phyloP scores from a whole-genome alignment of 768 basidiomycete genomes.

The Boletellus ananas region DNA sequence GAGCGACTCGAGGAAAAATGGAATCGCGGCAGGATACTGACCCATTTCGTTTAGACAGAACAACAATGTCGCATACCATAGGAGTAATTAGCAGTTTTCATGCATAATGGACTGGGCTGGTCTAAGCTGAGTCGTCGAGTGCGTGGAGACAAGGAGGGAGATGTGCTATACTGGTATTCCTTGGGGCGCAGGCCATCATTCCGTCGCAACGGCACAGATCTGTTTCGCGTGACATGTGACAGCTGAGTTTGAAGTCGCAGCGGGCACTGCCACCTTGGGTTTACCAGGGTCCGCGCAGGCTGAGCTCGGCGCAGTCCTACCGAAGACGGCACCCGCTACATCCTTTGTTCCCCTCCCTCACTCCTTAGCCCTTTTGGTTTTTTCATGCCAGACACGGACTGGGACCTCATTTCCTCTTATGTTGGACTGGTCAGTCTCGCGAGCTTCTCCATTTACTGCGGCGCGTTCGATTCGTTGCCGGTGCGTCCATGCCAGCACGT shows the following conservation, averaged over 20 bases:
- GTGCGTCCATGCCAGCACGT: slow-evolving; percentile 37
- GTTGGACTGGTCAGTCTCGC: slow-evolving; percentile 66
- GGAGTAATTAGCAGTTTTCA: too few species aligned
- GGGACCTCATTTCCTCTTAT: slow-evolving; percentile 64
- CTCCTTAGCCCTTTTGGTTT: background rate
- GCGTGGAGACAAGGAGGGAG: too few species aligned
- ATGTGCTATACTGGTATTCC: too few species aligned
- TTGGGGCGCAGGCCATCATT: too few species aligned
- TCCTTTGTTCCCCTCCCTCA: background rate
- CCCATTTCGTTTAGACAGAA: background rate
- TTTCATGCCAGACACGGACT: slow-evolving; percentile 36
- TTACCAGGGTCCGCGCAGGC: too few species aligned
- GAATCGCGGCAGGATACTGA: slow-evolving; percentile 85
- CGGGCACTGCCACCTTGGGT: background rate
- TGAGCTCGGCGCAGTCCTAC: too few species aligned
- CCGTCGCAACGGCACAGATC: too few species aligned
- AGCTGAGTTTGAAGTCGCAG: background rate
- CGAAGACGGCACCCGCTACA: too few species aligned
- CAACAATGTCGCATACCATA: too few species aligned
- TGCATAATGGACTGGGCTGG: too few species aligned
- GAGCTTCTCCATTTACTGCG: slow-evolving; percentile 61
- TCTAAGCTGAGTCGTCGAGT: too few species aligned
- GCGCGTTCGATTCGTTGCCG: slow-evolving; percentile 64
- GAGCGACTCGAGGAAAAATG: slow-evolving; percentile 90
- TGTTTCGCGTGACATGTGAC: too few species aligned